Evolutionary conservation across 2,329 filamentous ascomycete genomes (phyloP), one percentile per base, ranked within the genome.

Genomic region (Sporothrix variecibatus): DNA sequence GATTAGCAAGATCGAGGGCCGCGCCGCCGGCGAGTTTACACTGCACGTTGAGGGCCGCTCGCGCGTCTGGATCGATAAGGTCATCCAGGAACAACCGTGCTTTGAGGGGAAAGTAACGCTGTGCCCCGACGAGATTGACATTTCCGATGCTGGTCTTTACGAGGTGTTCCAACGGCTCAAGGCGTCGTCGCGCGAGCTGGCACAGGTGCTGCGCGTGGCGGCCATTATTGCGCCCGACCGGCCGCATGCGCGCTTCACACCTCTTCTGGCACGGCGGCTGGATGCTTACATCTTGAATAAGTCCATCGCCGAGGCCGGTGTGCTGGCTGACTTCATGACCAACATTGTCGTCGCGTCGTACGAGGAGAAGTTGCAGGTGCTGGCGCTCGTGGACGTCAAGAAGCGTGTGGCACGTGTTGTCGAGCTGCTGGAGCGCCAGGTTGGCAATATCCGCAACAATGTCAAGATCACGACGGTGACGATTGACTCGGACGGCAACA

Each of bases 241-340:
- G 34, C 85, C 87, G 67, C 86, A 88, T 28, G 87, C 90, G 0
- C 87, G 88, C 3, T 84, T 98, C 20, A 95, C 94, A 3, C 95
- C 95, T 0, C 85, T 95, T n/a, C 87, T 98, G 71, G 94, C 94
- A 0, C 90, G 94, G 70, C 90, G 95, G 71, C 89, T 99, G 60
- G 95, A 98, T 79, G 84, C 95, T 72, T 96, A 94, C 82, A 97
- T 99, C 76, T 88, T 91, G 43, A 91, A 92, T 81, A 97, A 96
- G 80, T 91, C 94, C 75, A 82, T 96, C 70, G 86, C 89, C 58
- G 94, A 98, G 78, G 95, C 95, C 1, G 95, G 95, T 1, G 85
- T 90, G 9, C 87, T 99, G 11, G 95, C 96, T 7, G 96, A 99
- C 81, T 98, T 98, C 81, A 98, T 99, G 94, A 92, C 94, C 53